A percentile compares a stretch with the other conserved stretches of the same genome.
Conservation (phyloP, 345 rosid species). For the Syzygium aromaticum region DNA sequence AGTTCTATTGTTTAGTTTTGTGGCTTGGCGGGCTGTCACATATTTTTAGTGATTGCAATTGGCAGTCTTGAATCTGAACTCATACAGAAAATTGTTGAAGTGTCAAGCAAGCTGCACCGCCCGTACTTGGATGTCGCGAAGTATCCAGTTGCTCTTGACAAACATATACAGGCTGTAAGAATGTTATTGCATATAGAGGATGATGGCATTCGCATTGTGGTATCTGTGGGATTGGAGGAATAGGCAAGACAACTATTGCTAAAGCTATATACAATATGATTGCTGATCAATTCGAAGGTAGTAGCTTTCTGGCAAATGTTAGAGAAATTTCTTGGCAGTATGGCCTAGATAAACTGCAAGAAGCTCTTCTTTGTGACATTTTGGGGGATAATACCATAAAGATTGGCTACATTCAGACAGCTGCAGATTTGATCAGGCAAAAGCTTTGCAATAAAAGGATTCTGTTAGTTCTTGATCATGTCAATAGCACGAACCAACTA, state of each 20-base stretch:
- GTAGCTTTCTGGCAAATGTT: slow-evolving; percentile 28
- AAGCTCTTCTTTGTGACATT: slow-evolving; percentile 8
- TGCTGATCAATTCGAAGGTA: slow-evolving; percentile 23
- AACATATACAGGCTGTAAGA: background rate
- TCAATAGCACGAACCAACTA: slow-evolving; percentile 2
- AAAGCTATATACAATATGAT: slow-evolving; percentile 10
- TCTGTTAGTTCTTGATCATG: slow-evolving; percentile 18
- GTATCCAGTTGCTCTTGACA: slow-evolving; percentile 7
- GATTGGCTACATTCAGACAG: background rate
- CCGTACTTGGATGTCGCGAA: background rate
- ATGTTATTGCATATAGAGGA: background rate
- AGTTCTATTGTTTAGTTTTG: background rate
- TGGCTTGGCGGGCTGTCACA: background rate
- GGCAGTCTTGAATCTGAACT: slow-evolving; percentile 9
- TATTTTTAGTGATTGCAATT: background rate
- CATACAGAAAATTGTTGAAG: slow-evolving; percentile 5
- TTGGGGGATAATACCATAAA: background rate
- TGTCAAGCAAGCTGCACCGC: slow-evolving; percentile 2
- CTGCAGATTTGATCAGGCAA: background rate
- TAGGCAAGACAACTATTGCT: slow-evolving; percentile 18
- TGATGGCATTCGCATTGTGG: background rate
- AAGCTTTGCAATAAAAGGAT: slow-evolving; percentile 1
- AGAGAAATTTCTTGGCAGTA: slow-evolving; percentile 13
- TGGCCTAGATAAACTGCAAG: slow-evolving; percentile 3
- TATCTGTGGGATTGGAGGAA: slow-evolving; percentile 3